Evolutionary conservation across 2,329 filamentous ascomycete species (phyloP), one percentile per base, ranked within the genome.

Genomic region (Fusarium sp.): DNA sequence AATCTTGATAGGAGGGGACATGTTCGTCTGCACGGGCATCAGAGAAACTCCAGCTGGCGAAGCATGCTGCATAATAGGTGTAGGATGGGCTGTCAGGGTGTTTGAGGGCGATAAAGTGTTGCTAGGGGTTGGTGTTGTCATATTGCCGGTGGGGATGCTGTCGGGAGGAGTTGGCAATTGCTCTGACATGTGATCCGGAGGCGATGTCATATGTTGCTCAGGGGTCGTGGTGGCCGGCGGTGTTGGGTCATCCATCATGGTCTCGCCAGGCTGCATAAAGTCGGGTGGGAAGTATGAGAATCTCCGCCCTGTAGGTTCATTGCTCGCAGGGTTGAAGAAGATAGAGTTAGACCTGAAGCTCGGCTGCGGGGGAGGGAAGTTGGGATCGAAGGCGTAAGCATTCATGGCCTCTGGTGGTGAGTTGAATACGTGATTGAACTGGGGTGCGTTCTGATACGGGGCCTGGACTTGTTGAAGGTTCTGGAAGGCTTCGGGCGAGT

Each of bases 341-440:
- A 92, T 92, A 3, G 90, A 92, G 77, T 91, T 91, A 15, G 90
- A 91, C 60, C 90, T 86, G 81, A 92, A 92, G 8, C 85, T 87
- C 3, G 85, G 90, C 50, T 87, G 89, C 45, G 82, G 75, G 64
- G 83, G 79, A 68, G 84, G 75, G 61, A 83, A 84, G 52, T 83
- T 83, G 54, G 82, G 82, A 54, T 86, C 85, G 54, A 86, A 84
- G 24, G 80, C 81, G 68, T 84, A 87, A 11, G 81, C 81, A 66
- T 85, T 85, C 82, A 88, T 85, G n/a, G 86, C 83, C 66, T 90
- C 88, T 3, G 87, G 84, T 10, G 85, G 80, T n/a, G 87, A 84
- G 74, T 89, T 85, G 67, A 91, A 90, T 8, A 89, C 87, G 63
- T 88, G 86, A 20, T 87, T 87, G 75, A 91, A 92, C 57, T 88